These are phyloP conservation scores for Paramecium primaurelia DNA, from an alignment of 73 alveolate species.

Conservation along the genomic window DNA sequence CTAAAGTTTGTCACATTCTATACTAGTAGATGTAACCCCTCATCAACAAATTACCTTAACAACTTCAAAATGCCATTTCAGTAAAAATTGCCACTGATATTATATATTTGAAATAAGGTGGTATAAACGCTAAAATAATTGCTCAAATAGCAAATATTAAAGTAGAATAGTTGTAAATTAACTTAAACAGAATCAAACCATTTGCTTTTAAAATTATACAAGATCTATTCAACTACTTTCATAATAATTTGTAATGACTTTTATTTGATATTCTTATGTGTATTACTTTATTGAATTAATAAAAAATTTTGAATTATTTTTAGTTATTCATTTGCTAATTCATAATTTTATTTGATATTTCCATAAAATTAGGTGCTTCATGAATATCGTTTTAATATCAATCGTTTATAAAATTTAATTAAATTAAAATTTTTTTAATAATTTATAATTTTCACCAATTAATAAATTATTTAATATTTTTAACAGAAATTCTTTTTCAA, in stretches of 20 bases:
- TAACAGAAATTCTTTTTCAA: background rate
- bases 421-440: background rate
- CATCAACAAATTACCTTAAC: background rate
- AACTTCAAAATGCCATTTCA: constrained; percentile 1
- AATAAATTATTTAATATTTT: background rate
- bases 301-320: background rate
- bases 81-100: constrained; percentile 29
- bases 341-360: background rate
- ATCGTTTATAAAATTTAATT: background rate
- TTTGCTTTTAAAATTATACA: background rate
- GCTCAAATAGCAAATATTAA: background rate
- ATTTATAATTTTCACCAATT: background rate
- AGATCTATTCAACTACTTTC: background rate
- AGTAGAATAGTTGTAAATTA: background rate
- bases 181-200: constrained; percentile 6
- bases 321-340: background rate
- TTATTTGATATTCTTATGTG: background rate
- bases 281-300: background rate
- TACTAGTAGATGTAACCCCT: background rate
- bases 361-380: background rate
- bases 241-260: background rate
- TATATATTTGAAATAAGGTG: constrained; percentile 3
- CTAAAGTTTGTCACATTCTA: background rate
- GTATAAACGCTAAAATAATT: background rate
- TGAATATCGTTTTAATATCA: background rate